phyloP scores from a whole-genome alignment of 2,329 filamentous ascomycete species.

The Coniochaeta ligniaria region DNA sequence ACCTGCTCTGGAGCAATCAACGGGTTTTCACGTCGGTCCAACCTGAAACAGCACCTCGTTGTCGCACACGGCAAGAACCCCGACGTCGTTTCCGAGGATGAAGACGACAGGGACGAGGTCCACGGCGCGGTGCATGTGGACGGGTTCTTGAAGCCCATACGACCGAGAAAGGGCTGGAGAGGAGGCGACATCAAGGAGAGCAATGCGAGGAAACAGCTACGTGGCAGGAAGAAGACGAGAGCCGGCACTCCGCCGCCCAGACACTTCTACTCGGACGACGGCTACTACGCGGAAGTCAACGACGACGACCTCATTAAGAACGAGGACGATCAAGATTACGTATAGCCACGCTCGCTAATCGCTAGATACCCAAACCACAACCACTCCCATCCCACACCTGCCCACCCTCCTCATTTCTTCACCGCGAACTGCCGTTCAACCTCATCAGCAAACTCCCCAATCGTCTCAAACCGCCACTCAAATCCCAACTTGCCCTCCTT shows the following conservation, averaged over 20 bases:
- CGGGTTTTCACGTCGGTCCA: constrained; percentile 25
- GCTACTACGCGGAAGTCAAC: neutral
- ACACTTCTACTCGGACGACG: neutral
- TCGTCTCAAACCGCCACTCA: constrained; percentile 28
- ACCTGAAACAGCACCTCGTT: constrained; percentile 34
- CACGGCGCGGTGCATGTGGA: constrained; percentile 60
- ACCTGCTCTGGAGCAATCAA: constrained; percentile 24
- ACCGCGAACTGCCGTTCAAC: constrained; percentile 28
- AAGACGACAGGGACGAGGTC: constrained; percentile 44
- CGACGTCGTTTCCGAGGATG: constrained; percentile 21
- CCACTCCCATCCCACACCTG: neutral
- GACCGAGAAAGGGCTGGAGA: constrained; percentile 39
- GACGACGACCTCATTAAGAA: neutral
- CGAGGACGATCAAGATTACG: neutral
- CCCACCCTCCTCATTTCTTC: neutral
- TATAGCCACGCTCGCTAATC: too few relatives aligned
- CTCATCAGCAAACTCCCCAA: constrained; percentile 31
- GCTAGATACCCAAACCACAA: neutral
- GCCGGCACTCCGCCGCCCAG: neutral
- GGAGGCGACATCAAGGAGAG: neutral
- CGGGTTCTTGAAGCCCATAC: constrained; percentile 55
- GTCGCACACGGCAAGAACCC: constrained; percentile 27
- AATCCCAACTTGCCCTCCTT: constrained; percentile 22
- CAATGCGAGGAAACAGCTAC: neutral
- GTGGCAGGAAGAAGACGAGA: neutral